A percentile compares a stretch with the other conserved stretches of the same genome.
Conservation (phyloP, 225 moss, liverwort and hornwort species). For the Straminergon stramineum region DNA sequence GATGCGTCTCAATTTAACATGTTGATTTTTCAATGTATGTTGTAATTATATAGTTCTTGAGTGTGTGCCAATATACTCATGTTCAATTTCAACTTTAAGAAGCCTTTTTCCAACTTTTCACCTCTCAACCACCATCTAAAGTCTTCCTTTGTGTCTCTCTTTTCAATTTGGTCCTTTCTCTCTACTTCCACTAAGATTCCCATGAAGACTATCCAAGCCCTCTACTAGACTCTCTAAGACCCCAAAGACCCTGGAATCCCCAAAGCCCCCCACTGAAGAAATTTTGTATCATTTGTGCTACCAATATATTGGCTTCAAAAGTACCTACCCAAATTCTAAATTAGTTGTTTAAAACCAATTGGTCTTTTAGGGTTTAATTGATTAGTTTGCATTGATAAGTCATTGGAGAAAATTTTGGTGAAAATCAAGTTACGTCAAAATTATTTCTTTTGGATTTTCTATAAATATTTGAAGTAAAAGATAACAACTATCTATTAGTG, state of each 20-base stretch:
- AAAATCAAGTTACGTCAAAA: background rate
- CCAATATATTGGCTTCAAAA: background rate
- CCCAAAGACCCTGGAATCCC: rapidly evolving
- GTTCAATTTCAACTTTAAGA: background rate
- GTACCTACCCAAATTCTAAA: background rate
- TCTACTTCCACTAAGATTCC: rapidly evolving
- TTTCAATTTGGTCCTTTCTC: rapidly evolving
- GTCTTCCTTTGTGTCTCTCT: background rate
- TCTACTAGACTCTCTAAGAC: no score
- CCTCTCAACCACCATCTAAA: background rate
- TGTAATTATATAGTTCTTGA: no score
- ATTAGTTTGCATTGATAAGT: background rate
- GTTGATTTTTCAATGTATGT: background rate
- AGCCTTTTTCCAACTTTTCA: background rate
- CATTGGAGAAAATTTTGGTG: no score
- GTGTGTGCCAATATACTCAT: rapidly evolving
- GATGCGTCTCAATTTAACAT: background rate
- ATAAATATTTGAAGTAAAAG: background rate
- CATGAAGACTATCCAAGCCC: no score
- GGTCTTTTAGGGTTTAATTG: background rate
- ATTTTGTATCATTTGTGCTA: background rate
- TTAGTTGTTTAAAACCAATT: background rate
- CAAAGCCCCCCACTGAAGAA: background rate
- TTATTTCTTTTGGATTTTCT: background rate
- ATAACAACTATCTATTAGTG: no score